Evolutionary conservation across 441 rosid genomes (phyloP), one percentile per base, ranked within the genome.

Genomic region (Euphorbia neoarborescens): DNA sequence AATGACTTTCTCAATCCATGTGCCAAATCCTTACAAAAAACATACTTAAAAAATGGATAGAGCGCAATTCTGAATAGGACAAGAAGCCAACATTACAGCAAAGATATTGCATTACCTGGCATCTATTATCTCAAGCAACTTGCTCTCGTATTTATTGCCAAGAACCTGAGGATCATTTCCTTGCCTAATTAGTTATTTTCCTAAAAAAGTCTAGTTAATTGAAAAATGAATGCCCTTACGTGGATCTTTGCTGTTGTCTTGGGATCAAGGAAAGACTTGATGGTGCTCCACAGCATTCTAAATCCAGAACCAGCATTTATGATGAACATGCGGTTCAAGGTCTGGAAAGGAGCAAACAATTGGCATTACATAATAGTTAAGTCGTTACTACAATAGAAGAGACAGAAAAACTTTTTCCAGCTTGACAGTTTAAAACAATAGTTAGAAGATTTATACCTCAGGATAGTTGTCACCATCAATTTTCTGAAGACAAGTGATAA

Each of bases 281-380:
- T 77, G 60, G 93, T 84, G 84, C 79, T 92, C 98, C 98, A 92
- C 87, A 90, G 71, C 90, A 92, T 89, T 79, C 98, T 88, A 73
- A 92, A 92, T 78, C 98, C 98, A 40, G 93, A 87, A 51, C 98
- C 96, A 44, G 98, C 98, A 79, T 92, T 90, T 81, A 92, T 87
- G 79, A 92, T 92, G 86, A 92, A 90, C 98, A 89, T 92, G 72
- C 95, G 88, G 67, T 86, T 87, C 90, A 92, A 83, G 70, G 90
- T 86, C 96, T 92, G 88, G 76, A 68, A 0, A 62, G 66, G 79
- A 66, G 61, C 53, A 44, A 68, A 56, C 44, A 75, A 65, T 66
- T 51, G 34, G 40, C 37, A 44, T 22, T 14, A 57, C 28, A 70
- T 62, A 38, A 68, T 1, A 62, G 27, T 28, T 42, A 37, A 2